Base-by-base conservation (phyloP, 2,329 filamentous ascomycete species). In the Colletotrichum zoysiae region DNA sequence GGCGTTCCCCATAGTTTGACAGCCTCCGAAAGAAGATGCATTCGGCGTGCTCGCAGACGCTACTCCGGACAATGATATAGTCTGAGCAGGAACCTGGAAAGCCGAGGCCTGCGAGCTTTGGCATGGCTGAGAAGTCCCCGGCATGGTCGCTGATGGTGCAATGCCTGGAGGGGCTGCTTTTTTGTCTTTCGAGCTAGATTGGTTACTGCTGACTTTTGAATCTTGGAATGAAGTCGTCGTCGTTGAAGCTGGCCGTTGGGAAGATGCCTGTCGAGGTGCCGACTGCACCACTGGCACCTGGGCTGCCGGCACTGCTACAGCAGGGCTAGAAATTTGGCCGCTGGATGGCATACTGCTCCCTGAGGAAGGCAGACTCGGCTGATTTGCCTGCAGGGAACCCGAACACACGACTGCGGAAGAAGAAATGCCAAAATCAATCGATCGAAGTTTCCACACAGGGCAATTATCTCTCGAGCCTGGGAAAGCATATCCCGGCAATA, bases 391-490 rank as follows among this genome's bases (percentile, higher is more conserved):
- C 14, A 9, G 14, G 7, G 26, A 3, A 33, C 2, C 26, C 26
- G 14, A 33, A 3, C 14, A 9, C 26, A 11, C 26, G 26, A 2
- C 16, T 18, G 26, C 26, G 12, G 26, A 30, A 30, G 26, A 53
- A 8, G 14, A 30, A 3, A 3, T 6, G 4, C 16, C 14, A 16
- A 2, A 33, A 18, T 2, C 6, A 33, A 2, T 2, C 1, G 12
- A 16, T 6, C 4, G 14, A 1, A 11, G 0, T 5, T 18, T 30
- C 8, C 18, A 0, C 18, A 3, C 30, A 18, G 11, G 3, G 5
- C 12, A 30, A 20, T 1, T 7, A 6, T 8, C 26, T 30, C 7
- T 20, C 26, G 2, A 30, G 26, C 50, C 50, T 18, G 50, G 26
- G 26, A 8, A 16, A 6, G 1, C 2, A 9, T 14, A 26, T 16